Evolutionary conservation across 768 basidiomycete genomes (phyloP), one percentile per base, ranked within the genome.

Genomic region (Strobilomyces dryophilus): DNA sequence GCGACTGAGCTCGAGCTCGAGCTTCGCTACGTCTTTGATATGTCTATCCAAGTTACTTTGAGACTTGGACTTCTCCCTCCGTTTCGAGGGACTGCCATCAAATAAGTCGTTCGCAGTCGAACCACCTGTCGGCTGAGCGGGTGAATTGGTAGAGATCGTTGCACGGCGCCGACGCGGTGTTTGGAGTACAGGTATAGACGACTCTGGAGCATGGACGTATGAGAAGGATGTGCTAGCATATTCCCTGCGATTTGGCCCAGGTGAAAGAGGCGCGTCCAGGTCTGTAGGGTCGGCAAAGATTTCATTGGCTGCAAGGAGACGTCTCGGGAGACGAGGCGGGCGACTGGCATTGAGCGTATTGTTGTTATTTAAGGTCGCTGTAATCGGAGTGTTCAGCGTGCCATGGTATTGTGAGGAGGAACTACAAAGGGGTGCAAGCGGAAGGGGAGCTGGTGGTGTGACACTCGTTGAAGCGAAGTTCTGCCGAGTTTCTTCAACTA

Each of bases 401-500:
- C 47, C 29, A 29, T 56, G 60, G n/a, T 51, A 55, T 45, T 73
- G 72, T 0, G 79, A 81, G 7, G 72, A 62, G 26, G 77, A 76
- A 18, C 81, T 76, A 4, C 83, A 76, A 18, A 80, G 65, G 5
- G 85, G 83, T 0, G 78, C 74, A 15, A 84, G 70, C 1, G 88
- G 87, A 26, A 89, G 78, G 14, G 87, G 77, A 10, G 85, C 83
- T 41, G 84, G 76, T 27, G 76, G 69, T 36, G 75, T 67, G 59
- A 65, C 73, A 21, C 71, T 73, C 0, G 73, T 74, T 9, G 80
- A 78, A 26, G 81, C 85, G 61, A 92, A 92, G 52, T 79, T 85
- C 64, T 86, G 82, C 39, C 85, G 77, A 14, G 89, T 83, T 61
- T 91, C 91, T 63, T 90, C 85, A 8, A 91, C 86, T 15, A 91